A percentile compares a stretch with the other conserved stretches of the same genome.
phyloP scores from a whole-genome alignment of 2,329 filamentous ascomycete species.

The Exserohilum turcica region DNA sequence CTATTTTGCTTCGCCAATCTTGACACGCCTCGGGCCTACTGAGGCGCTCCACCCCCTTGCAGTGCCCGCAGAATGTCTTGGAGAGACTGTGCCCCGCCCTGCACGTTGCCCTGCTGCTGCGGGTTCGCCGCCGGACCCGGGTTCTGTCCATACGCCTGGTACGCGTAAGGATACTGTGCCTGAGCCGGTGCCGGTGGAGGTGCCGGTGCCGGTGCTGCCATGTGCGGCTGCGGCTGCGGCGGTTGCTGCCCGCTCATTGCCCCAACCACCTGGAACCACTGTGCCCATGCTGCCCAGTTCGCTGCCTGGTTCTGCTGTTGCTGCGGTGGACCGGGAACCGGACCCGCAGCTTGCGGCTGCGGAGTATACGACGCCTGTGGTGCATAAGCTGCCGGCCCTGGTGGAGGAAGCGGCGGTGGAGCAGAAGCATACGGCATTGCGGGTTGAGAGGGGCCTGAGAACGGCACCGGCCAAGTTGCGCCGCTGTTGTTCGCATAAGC shows the following conservation, averaged over 20 bases:
- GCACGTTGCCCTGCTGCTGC: slow-evolving; percentile 25
- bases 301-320: slow-evolving; percentile 36
- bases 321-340: slow-evolving; percentile 5
- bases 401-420: slow-evolving; percentile 23
- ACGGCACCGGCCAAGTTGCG: slow-evolving; percentile 28
- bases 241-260: slow-evolving; percentile 32
- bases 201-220: slow-evolving; percentile 24
- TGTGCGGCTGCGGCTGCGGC: slow-evolving; percentile 26
- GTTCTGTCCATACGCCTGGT: slow-evolving; percentile 32
- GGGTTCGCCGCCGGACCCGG: slow-evolving; percentile 26
- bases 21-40: neutral
- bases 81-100: slow-evolving; percentile 31
- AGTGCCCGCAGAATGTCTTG: slow-evolving; percentile 42
- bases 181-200: slow-evolving; percentile 32
- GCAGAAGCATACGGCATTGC: slow-evolving; percentile 20
- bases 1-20: neutral
- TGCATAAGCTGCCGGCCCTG: slow-evolving; percentile 21
- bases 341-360: slow-evolving; percentile 15
- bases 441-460: slow-evolving; percentile 24
- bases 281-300: slow-evolving; percentile 36
- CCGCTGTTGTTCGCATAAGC: slow-evolving; percentile 30
- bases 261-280: slow-evolving; percentile 34
- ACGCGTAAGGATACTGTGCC: slow-evolving; percentile 31
- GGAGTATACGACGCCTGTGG: slow-evolving; percentile 21
- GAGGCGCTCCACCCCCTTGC: slow-evolving; percentile 26